Base-by-base conservation (phyloP, 108 stramenopile species). In the Cyclostephanos invisitatus region DNA sequence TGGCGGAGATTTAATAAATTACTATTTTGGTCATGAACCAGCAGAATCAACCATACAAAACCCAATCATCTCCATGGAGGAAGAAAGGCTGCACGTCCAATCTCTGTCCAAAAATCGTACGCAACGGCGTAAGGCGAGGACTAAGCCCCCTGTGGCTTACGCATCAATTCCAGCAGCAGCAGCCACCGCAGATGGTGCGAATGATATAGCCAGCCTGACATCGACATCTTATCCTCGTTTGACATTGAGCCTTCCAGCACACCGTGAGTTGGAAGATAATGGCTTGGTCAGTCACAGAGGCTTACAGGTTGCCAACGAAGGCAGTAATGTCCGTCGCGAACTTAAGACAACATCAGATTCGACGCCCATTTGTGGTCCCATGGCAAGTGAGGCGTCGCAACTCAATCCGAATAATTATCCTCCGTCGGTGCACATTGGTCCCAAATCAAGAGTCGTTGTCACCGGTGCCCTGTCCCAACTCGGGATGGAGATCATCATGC, bases 401-500 rank as follows among this genome's bases (percentile, higher is more conserved):
- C 77, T 71, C 29, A 50, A 71, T 67, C 77, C 77, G 0, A 51
- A 58, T n/a, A 15, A 70, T 42, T 78, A 78, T 53, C 77, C 77
- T 3, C 17, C 42, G 42, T 22, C 48, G 6, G 36, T 70, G 0
- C 36, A 64, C 25, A 24, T 78, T 12, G 60, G 48, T 51, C 42
- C 65, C 7, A 42, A 53, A 12, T 84, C 83, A 25, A 44, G 78
- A 27, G 73, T 91, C 7, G 61, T 89, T 6, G 69, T 91, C 38
- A 84, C 88, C 1, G 83, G 84, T 28, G 79, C 88, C n/a, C 55
- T 87, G 29, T 65, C 83, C 17, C 85, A 88, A 73, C 47, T 87
- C 2, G 88, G 85, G 9, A 65, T 85, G 62, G 84, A 86, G 35
- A 49, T 89, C 9, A 86, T 87, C 44, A 48, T 86, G 64, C 58